Percentiles rank a stretch among this genome's conserved stretches.
Evolutionary conservation across 176 grass and related monocot species (phyloP).

Genomic region (Poa annua): DNA sequence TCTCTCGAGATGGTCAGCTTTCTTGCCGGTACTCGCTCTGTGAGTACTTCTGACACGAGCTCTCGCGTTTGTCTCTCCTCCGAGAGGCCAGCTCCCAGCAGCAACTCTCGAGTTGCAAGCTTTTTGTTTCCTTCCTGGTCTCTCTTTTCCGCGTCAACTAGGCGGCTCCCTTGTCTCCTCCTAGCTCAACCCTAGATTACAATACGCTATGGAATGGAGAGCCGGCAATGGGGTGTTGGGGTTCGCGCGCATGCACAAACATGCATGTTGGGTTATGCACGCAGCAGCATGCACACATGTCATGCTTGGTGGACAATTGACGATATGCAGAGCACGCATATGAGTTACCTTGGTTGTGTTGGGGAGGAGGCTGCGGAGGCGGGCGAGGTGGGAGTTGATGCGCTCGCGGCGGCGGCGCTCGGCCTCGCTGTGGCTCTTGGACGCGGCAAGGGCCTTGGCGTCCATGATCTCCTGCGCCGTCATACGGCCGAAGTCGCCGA

Average conservation of each 20-base stretch:
- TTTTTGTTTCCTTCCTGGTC: conserved; percentile 72
- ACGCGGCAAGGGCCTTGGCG: conserved; percentile 96
- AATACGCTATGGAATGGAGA: conserved; percentile 23
- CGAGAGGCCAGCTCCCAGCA: conserved; percentile 56
- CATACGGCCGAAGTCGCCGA: conserved; percentile 65
- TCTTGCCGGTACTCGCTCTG: conserved; percentile 33
- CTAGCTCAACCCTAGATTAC: conserved; percentile 35
- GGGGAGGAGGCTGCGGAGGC: conserved; percentile 89
- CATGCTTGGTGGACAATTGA: neutral
- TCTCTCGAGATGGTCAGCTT: conserved; percentile 54
- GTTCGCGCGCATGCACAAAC: conserved; percentile 38
- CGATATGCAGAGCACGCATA: neutral
- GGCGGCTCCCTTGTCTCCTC: conserved; percentile 64
- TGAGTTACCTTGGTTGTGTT: conserved; percentile 88
- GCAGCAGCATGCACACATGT: neutral
- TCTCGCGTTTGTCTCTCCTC: conserved; percentile 69
- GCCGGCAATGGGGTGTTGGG: conserved; percentile 26
- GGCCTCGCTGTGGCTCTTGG: conserved; percentile 99
- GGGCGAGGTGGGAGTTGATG: conserved; percentile 94
- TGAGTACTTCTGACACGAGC: conserved; percentile 52
- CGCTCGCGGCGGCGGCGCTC: conserved; percentile 95
- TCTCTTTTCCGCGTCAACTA: conserved; percentile 77
- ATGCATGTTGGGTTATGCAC: neutral
- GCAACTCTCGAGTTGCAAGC: conserved; percentile 54
- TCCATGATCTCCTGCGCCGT: conserved; percentile 82